Evolutionary conservation across 306 rosid genomes (phyloP).

Genomic region (Acacia crassicarpa): DNA sequence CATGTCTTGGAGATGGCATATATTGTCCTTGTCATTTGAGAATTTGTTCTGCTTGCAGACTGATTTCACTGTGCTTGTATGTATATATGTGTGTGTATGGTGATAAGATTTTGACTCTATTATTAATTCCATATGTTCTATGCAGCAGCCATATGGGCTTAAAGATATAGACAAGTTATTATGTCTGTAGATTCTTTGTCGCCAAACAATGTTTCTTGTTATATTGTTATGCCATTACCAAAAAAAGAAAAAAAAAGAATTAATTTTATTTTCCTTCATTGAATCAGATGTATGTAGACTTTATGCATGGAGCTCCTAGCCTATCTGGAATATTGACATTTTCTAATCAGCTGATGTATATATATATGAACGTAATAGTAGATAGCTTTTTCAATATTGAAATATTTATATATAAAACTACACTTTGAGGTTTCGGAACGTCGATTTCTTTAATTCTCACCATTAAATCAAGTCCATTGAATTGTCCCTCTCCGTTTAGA

Average conservation of each 20-base stretch:
- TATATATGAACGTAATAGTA: not conserved
- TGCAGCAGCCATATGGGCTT: not conserved
- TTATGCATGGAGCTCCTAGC: not conserved
- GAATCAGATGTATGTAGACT: not conserved
- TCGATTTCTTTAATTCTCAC: not conserved
- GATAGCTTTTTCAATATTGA: not conserved
- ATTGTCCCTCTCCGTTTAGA: not conserved
- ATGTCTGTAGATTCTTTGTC: not conserved
- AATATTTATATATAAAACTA: not conserved
- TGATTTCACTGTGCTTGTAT: not conserved
- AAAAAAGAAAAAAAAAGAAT: too few relatives aligned
- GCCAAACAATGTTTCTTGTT: not conserved
- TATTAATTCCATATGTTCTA: not conserved
- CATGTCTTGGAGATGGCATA: slow-evolving; percentile 20
- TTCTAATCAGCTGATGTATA: not conserved
- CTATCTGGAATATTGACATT: slow-evolving; percentile 2
- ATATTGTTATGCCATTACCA: not conserved
- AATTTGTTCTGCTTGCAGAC: slow-evolving; percentile 26
- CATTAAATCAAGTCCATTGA: not conserved
- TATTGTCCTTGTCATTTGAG: slow-evolving; percentile 24
- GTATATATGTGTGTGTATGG: too few relatives aligned
- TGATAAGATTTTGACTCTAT: slow-evolving; percentile 21
- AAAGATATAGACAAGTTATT: not conserved
- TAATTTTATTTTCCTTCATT: not conserved
- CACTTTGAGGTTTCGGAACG: not conserved